Evolutionary conservation across 441 rosid species (phyloP), one percentile per base, ranked within the genome.

Genomic region (Manihot esculenta): DNA sequence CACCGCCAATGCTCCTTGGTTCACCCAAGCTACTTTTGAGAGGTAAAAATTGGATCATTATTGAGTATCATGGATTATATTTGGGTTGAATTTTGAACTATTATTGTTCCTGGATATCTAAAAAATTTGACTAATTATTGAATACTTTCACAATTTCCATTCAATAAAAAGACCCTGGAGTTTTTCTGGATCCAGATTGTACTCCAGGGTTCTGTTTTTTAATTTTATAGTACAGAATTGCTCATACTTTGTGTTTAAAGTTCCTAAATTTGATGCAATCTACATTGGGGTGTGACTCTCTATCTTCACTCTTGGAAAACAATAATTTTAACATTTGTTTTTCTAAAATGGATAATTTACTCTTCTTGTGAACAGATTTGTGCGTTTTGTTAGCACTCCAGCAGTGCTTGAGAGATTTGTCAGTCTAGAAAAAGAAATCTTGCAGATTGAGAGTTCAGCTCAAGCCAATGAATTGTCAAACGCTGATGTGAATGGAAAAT

Each of bases 391-490:
- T 67, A 84, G 88, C 74, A 89, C 97, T 23, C 98, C 98, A 13
- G 95, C 91, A 26, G 87, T 90, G 66, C 92, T 93, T 30, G 98
- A 90, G 84, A 83, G 97, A 74, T 90, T 93, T 70, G 90, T 85
- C 57, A 74, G 68, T 50, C 49, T 93, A 33, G 98, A 93, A 80
- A 86, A 74, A 42, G 97, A 93, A 85, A 93, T 93, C 66, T 74
- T 74, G 80, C 93, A 93, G 76, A 89, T 88, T 53, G 89, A 88
- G 80, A 71, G 67, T 56, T 84, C 92, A 11, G 80, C 86, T 83
- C 89, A 83, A 76, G 87, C 81, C 68, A 83, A 84, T 74, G 90
- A 86, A 66, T 64, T 78, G 44, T 77, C 81, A 49, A 77, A 53
- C 69, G 55, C 78, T 53, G 47, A 59, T 70, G 72, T 18, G 9